Evolutionary conservation across 2,329 filamentous ascomycete genomes (phyloP).

Genomic region (Aspergillus novofumigatus): DNA sequence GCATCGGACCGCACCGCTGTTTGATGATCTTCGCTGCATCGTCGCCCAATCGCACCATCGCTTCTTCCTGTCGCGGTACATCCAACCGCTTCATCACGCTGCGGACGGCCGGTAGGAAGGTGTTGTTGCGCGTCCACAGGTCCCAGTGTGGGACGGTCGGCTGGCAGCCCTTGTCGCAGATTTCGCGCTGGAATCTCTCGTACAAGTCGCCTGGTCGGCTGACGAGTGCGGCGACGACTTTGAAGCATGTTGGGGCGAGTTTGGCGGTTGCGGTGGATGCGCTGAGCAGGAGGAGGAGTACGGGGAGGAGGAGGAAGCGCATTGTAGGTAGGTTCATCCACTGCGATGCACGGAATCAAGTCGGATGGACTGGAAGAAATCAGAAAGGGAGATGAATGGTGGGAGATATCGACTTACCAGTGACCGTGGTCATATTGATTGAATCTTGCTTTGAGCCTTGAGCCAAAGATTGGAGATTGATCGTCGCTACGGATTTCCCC

Average conservation of each 20-base stretch:
- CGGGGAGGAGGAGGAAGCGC: constrained; percentile 16
- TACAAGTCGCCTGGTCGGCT: constrained; percentile 28
- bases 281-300: constrained; percentile 16
- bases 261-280: constrained; percentile 18
- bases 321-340: constrained; percentile 9
- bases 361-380: not conserved
- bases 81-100: constrained; percentile 28
- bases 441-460: not conserved
- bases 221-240: constrained; percentile 68
- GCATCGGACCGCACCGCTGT: constrained; percentile 25
- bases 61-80: constrained; percentile 26
- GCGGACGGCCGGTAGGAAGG: constrained; percentile 34
- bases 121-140: constrained; percentile 35
- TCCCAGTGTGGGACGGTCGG: constrained; percentile 34
- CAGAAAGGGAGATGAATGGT: not conserved
- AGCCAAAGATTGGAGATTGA: not conserved
- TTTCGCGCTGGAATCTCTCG: constrained; percentile 31
- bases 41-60: constrained; percentile 30
- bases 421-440: not conserved
- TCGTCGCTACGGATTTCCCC: not conserved
- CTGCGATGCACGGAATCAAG: not conserved
- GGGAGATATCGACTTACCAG: not conserved
- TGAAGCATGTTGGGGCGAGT: constrained; percentile 67
- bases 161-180: constrained; percentile 31
- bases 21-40: constrained; percentile 34